Conservation (phyloP, 83 land plant species). For the Thuja plicata region DNA sequence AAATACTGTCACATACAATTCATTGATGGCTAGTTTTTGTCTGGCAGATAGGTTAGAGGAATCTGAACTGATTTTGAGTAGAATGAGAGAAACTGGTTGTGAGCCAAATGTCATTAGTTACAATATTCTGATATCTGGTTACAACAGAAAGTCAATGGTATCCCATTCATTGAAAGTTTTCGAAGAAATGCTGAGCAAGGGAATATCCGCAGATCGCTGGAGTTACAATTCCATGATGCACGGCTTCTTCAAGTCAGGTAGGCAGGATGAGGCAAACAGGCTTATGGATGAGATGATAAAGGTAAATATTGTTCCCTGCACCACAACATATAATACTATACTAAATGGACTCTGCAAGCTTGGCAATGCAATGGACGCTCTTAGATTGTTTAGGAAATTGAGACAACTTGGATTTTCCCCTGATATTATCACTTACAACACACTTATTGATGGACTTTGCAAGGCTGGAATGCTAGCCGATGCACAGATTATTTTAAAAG, state of each 20-base stretch:
- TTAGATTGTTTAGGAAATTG: slow-evolving; percentile 45
- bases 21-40: slow-evolving; percentile 42
- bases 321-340: slow-evolving; percentile 45
- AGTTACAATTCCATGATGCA: slow-evolving; percentile 60
- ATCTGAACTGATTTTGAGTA: slow-evolving; percentile 30
- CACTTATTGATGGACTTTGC: slow-evolving; percentile 62
- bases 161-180: slow-evolving; percentile 32
- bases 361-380: slow-evolving; percentile 41
- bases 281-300: slow-evolving; percentile 33
- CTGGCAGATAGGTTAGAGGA: slow-evolving; percentile 43
- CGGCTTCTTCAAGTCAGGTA: slow-evolving; percentile 43
- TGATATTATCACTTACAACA: slow-evolving; percentile 49
- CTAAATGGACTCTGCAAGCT: slow-evolving; percentile 56
- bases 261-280: slow-evolving; percentile 42
- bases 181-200: slow-evolving; percentile 55
- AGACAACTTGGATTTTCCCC: slow-evolving; percentile 37
- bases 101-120: slow-evolving; percentile 54
- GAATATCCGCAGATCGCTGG: slow-evolving; percentile 52
- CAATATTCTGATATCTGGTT: slow-evolving; percentile 57
- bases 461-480: slow-evolving; percentile 25
- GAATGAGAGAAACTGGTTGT: slow-evolving; percentile 63
- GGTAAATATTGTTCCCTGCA: slow-evolving; percentile 22
- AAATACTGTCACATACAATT: slow-evolving; percentile 58
- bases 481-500: slow-evolving; percentile 40
- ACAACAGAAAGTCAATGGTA: slow-evolving; percentile 15